phyloP scores from a whole-genome alignment of 139 green algal genomes.

The Ettlia oleoabundans region DNA sequence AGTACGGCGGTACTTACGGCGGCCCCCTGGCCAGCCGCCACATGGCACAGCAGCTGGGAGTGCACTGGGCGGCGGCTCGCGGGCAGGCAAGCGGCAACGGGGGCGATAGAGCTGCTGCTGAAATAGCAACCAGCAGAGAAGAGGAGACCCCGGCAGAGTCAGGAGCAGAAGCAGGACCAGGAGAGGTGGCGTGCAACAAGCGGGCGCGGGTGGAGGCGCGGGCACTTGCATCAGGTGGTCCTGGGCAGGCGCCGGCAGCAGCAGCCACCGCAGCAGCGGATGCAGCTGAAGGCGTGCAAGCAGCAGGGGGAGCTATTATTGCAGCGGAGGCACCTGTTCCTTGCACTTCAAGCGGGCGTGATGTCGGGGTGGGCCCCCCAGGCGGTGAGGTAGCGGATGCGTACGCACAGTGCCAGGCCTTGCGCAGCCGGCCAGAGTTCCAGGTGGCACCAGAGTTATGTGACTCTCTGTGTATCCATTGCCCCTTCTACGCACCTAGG shows the following conservation, averaged over 20 bases:
- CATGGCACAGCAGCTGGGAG: constrained; percentile 28
- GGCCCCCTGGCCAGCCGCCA: constrained; percentile 26
- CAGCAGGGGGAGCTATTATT: too few species aligned
- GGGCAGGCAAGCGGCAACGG: too few species aligned
- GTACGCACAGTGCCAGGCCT: constrained; percentile 6
- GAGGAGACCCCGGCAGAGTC: too few species aligned
- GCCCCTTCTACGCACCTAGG: constrained; percentile 42
- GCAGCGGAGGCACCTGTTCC: too few species aligned
- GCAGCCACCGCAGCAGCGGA: neutral
- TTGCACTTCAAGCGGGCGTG: too few species aligned
- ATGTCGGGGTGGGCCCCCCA: too few species aligned
- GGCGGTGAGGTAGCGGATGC: neutral
- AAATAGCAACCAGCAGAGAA: too few species aligned
- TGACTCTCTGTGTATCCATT: constrained; percentile 48
- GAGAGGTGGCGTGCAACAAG: constrained; percentile 10
- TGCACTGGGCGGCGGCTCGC: constrained; percentile 13
- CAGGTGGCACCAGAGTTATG: neutral
- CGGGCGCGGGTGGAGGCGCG: constrained; percentile 6
- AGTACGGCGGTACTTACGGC: constrained; percentile 65
- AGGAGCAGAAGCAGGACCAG: neutral
- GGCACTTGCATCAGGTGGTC: neutral
- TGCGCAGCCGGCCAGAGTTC: neutral
- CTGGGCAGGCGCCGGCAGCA: neutral
- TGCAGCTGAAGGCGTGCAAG: neutral
- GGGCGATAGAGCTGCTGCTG: neutral